Base-by-base conservation (phyloP, 2,329 filamentous ascomycete genomes). In the Hypomyces rosellus region DNA sequence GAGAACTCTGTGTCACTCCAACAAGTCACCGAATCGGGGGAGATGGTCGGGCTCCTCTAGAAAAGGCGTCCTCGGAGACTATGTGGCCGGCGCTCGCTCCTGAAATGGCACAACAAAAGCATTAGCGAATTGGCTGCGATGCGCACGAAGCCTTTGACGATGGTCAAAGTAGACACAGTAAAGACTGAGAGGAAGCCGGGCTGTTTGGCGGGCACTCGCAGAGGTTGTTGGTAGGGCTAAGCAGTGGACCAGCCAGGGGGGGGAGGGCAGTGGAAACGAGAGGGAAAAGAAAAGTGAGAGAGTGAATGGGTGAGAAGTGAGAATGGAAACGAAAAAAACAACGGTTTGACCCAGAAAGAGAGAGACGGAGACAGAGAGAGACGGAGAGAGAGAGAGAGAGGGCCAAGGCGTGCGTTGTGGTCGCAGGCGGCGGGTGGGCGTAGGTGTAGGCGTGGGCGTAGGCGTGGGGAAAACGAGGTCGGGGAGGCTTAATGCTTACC, bases 401-500 rank as follows among this genome's bases (percentile, higher is more conserved):
- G 41, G 41, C 42, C 48, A 41, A 33, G 50, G 46, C n/a, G 49
- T n/a, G 33, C 14, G 43, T 18, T n/a, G 37, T 36, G 33, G 44
- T 15, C 38, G 41, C 30, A 40, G 45, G 49, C 48, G 54, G 46
- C 46, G 48, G 25, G 45, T 25, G 45, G 46, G 42, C 37, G 46
- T 51, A 46, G 30, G 51, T 49, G 48, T 43, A 46, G 33, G 46
- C 6, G 34, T 37, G 12, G 36, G 15, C 14, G 36, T 38, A 6
- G 36, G 42, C 47, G 37, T 20, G 15, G 36, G 42, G 34, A 44
- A 49, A 46, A 40, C 50, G 50, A 50, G 45, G 48, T 53, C 53
- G 51, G 56, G 53, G 52, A 54, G 59, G 57, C 60, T 65, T 63
- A 66, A 54, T 58, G 57, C 61, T 65, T 63, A 67, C 66, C 63